Evolutionary conservation across 2,329 filamentous ascomycete genomes (phyloP).

Genomic region (Cladosporium austrohemisphaericum): DNA sequence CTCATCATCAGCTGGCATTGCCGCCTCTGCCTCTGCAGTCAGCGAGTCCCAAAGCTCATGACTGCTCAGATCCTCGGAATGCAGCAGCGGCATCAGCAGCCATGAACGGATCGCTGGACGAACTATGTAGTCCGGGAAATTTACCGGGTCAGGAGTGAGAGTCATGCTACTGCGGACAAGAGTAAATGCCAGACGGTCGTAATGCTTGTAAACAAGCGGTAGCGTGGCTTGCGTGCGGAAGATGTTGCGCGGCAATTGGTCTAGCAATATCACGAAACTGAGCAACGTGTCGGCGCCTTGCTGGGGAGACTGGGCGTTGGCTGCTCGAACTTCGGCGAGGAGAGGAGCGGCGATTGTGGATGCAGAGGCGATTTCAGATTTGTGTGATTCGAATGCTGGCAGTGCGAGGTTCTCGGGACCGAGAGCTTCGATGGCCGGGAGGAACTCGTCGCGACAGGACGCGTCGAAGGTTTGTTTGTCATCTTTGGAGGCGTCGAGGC

Average conservation of each 20-base stretch:
- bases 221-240: conserved; percentile 48
- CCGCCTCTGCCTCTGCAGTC: conserved; percentile 33
- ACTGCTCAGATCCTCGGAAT: conserved; percentile 50
- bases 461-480: conserved; percentile 37
- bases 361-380: conserved; percentile 24
- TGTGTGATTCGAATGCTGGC: conserved; percentile 26
- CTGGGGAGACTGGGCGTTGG: conserved; percentile 24
- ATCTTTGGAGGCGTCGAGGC: conserved; percentile 26
- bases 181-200: conserved; percentile 49
- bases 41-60: conserved; percentile 42
- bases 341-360: conserved; percentile 35
- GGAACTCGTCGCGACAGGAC: conserved; percentile 34
- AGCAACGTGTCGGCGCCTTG: conserved; percentile 39
- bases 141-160: conserved; percentile 14
- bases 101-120: conserved; percentile 45
- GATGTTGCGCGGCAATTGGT: conserved; percentile 61
- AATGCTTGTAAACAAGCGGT: conserved; percentile 51
- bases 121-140: conserved; percentile 13
- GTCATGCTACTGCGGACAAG: conserved; percentile 36
- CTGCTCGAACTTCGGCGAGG: conserved; percentile 31
- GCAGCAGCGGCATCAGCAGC: conserved; percentile 60
- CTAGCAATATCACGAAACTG: conserved; percentile 55
- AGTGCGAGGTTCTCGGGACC: conserved; percentile 33
- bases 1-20: conserved; percentile 30
- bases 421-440: conserved; percentile 36